These are phyloP conservation scores for Chionographis japonica DNA, from an alignment of 106 monocot species.

Conservation along the genomic window DNA sequence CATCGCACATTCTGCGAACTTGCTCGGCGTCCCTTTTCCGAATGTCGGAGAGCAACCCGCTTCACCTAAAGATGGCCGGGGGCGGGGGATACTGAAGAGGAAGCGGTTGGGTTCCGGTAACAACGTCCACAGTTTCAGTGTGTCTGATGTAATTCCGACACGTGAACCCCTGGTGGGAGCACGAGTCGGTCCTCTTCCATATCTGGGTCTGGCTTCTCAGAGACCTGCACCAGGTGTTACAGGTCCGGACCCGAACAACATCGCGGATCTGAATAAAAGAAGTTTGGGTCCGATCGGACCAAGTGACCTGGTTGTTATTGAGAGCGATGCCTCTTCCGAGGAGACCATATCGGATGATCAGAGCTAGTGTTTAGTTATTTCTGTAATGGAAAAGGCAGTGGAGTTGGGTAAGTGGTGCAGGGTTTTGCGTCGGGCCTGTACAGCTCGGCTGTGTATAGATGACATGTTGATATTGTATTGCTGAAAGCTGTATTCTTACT, in stretches of 20 bases:
- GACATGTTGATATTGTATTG: no score
- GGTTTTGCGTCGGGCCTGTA: conserved; percentile 26
- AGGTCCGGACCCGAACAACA: conserved; percentile 15
- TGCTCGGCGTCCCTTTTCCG: conserved; percentile 1
- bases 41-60: conserved; percentile 10
- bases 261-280: conserved; percentile 24
- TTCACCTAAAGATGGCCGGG: conserved; percentile 15
- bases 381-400: background rate
- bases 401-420: conserved; percentile 2
- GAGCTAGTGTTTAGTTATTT: conserved; percentile 14
- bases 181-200: background rate
- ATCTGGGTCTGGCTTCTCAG: background rate
- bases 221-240: background rate
- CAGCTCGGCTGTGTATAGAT: conserved; percentile 3
- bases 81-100: conserved; percentile 46
- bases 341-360: conserved; percentile 85
- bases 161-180: background rate
- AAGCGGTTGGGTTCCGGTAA: conserved; percentile 16
- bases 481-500: no score
- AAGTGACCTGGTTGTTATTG: conserved; percentile 47
- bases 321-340: conserved; percentile 74
- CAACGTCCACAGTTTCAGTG: background rate
- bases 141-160: conserved; percentile 8
- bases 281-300: conserved; percentile 2
- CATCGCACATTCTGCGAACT: conserved; percentile 2